Percentiles rank a stretch among this genome's conserved stretches.
Evolutionary conservation across 345 rosid species (phyloP).

Genomic region (Garcia nutans): DNA sequence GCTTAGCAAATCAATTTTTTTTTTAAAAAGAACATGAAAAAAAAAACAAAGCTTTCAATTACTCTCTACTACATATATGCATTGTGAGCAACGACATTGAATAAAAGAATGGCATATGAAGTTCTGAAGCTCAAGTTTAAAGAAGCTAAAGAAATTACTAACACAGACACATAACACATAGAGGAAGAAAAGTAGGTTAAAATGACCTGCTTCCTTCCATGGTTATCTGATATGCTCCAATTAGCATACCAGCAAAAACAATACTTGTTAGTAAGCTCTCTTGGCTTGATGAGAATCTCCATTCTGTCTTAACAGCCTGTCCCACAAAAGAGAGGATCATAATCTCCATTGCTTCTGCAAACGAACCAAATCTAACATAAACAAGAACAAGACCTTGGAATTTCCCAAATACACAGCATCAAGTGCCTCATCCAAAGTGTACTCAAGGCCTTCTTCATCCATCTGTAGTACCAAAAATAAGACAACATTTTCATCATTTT

Average conservation of each 20-base stretch:
- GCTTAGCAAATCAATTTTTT: too few species aligned
- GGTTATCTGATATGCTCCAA: conserved; percentile 50
- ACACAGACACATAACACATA: not conserved
- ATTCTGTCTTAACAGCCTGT: conserved; percentile 36
- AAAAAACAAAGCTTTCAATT: too few species aligned
- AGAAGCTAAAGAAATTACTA: not conserved
- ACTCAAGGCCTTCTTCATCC: conserved; percentile 15
- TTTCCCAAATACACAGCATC: conserved; percentile 39
- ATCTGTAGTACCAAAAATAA: conserved; percentile 11
- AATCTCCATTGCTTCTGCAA: conserved; percentile 51
- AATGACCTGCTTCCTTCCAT: conserved; percentile 42
- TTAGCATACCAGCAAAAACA: conserved; percentile 46
- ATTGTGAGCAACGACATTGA: too few species aligned
- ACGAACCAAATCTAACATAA: conserved; percentile 46
- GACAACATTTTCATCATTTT: too few species aligned
- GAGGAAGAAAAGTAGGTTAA: not conserved
- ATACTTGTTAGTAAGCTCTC: conserved; percentile 40
- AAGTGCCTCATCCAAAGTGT: conserved; percentile 47
- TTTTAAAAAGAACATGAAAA: too few species aligned
- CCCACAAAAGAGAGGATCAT: conserved; percentile 58
- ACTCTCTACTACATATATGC: too few species aligned
- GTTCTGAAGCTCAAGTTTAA: not conserved
- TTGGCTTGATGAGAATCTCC: conserved; percentile 41
- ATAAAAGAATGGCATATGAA: not conserved
- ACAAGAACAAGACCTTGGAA: conserved; percentile 40